These are phyloP conservation scores for Excoecaria agallocha DNA, from an alignment of 345 rosid species.

Conservation along the genomic window DNA sequence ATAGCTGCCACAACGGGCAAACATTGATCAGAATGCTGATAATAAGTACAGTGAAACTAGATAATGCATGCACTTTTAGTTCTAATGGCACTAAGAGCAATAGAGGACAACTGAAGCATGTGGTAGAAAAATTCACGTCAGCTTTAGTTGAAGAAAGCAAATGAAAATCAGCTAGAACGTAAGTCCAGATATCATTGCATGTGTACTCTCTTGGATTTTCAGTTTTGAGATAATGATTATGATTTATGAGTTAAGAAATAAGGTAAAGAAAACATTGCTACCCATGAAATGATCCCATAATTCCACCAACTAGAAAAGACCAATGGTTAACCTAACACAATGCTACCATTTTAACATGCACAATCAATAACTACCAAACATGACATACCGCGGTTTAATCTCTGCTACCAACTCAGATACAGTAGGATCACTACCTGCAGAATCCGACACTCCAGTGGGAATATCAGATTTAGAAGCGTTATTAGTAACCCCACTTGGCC, in stretches of 20 bases:
- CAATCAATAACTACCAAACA: conserved; percentile 12
- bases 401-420: conserved; percentile 75
- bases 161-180: background rate
- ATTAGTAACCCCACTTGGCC: conserved; percentile 78
- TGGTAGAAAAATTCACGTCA: background rate
- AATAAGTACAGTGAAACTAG: conserved; percentile 1
- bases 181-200: background rate
- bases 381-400: conserved; percentile 80
- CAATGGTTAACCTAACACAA: background rate
- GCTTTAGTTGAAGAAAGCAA: background rate
- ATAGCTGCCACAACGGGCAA: conserved; percentile 49
- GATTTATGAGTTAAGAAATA: background rate
- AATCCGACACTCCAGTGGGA: conserved; percentile 54
- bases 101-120: background rate
- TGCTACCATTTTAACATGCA: background rate
- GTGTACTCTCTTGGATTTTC: background rate
- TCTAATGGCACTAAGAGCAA: background rate
- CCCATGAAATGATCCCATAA: background rate
- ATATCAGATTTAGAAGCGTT: conserved; percentile 52
- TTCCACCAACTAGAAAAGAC: background rate
- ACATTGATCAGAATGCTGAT: conserved; percentile 18
- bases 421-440: conserved; percentile 47
- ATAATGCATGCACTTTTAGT: background rate
- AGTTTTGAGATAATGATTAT: background rate
- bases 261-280: background rate